phyloP scores from a whole-genome alignment of 177 flowering plant species.

The Telopea speciosissima region DNA sequence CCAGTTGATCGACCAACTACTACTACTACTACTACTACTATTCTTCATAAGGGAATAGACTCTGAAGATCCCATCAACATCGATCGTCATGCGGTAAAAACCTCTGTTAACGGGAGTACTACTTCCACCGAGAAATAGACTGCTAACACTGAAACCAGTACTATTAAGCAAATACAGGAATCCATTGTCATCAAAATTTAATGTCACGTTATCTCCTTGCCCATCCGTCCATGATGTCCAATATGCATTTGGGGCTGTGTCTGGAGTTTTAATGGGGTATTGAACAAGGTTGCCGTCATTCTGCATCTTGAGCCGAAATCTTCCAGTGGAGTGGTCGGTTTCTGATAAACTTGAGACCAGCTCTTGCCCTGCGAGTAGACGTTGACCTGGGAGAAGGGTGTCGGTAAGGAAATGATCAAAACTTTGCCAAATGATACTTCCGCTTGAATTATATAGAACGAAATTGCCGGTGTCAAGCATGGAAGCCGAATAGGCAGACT shows the following conservation, averaged over 20 bases:
- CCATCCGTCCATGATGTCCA: background rate
- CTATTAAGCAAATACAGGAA: background rate
- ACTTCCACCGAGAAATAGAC: background rate
- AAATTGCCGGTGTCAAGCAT: conserved; percentile 3
- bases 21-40: too few relatives aligned
- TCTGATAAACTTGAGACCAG: background rate
- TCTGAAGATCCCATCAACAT: background rate
- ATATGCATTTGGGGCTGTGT: background rate
- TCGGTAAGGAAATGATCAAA: conserved; percentile 9
- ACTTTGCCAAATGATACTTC: background rate
- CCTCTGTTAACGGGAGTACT: background rate
- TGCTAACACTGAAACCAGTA: background rate
- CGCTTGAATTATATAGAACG: background rate
- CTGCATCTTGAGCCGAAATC: conserved; percentile 5
- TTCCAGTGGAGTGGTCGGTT: background rate
- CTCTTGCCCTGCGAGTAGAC: background rate
- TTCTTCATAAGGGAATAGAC: background rate
- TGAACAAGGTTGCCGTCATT: conserved; percentile 5
- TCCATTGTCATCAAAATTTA: background rate
- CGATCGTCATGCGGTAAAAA: background rate
- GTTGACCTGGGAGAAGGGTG: conserved; percentile 15
- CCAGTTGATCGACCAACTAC: background rate
- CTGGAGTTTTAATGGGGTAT: background rate
- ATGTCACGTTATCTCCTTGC: background rate
- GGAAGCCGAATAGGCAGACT: background rate